Evolutionary conservation across 2,329 filamentous ascomycete species (phyloP), one percentile per base, ranked within the genome.

Genomic region (Colletotrichum lupini): DNA sequence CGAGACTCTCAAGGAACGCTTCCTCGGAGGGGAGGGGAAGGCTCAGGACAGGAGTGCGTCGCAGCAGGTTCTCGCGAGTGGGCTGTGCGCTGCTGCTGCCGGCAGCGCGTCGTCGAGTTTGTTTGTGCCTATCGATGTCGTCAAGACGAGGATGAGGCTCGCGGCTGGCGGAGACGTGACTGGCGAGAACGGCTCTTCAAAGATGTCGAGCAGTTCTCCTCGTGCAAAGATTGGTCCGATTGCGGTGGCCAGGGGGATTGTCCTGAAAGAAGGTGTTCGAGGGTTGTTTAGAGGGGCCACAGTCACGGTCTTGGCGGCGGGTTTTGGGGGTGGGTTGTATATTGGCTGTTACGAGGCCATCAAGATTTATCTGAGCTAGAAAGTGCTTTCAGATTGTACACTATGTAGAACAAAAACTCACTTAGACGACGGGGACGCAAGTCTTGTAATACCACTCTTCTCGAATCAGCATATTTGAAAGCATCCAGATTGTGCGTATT

Each of bases 81-180:
- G 62, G 2, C n/a, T 66, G n/a, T 73, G 76, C 19, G 76, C 73
- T 0, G 76, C 35, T 1, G 11, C 75, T 12, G 68, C 75, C 5
- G 76, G 73, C 1, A 67, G 75, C 26, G 42, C 52, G 4, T 42
- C 64, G 16, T 67, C 67, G 3, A 61, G 56, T 2, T n/a, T 76
- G 6, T 76, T 76, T 49, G 76, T 76, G 14, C 75, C 76, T 0
- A 68, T 75, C 3, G 76, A 76, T 42, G 74, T 76, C 1, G 75
- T 76, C 30, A 76, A 75, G 64, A 76, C 76, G 16, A 59, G 75
- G 12, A 76, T 76, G 75, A 74, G 75, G 28, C 73, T 76, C 5
- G 73, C 73, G 1, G 75, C 73, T 8, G 74, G 75, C 0, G 30
- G 37, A 19, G 42, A 46, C 2, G 42, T 46, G 42, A n/a, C 7